Evolutionary conservation across 495 filamentous ascomycete species (phyloP), one percentile per base, ranked within the genome.

Genomic region (Penicillium lividum): DNA sequence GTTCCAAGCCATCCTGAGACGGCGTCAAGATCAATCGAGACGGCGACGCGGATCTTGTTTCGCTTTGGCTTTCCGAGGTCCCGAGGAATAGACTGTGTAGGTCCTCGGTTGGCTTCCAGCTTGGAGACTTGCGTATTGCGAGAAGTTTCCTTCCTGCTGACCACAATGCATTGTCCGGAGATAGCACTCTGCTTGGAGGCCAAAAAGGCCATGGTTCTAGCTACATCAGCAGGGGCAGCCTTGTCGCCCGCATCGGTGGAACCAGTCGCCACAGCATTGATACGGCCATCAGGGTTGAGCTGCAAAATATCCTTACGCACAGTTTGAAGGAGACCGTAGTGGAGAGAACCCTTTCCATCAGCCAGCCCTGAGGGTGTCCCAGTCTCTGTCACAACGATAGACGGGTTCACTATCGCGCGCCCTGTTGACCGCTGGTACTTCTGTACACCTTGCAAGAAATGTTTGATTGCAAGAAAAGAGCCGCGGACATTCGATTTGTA

Each of bases 1-100:
- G 84, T 86, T 44, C 84, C 84, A 4, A 86, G 77, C 75, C 78
- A 85, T 13, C 82, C 83, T 1, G 82, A 84, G 0, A 87, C 77
- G 18, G 83, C 82, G 58, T 86, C 84, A 40, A 87, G 80, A 58
- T 87, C 84, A 33, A 87, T 72, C 3, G 83, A 82, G 11, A 84
- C 63, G 11, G 79, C 71, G 15, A 87, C 68, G 18, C 80, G 79
- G 58, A 87, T 77, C 34, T 69, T 78, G 38, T 72, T 75, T 31
- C 64, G 65, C 25, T 68, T 65, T 51, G 70, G 60, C 9, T 62
- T 56, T 15, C 65, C 58, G 9, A 76, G 13, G 15, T 54, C 45
- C 3, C 57, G 64, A 10, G 69, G 69, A 15, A 72, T 73, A 5
- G 69, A 59, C 29, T 57, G 30, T 45, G 58, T 36, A 29, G 30